Conservation (phyloP, 2,329 filamentous ascomycete species). For the Leptographium lundbergii region DNA sequence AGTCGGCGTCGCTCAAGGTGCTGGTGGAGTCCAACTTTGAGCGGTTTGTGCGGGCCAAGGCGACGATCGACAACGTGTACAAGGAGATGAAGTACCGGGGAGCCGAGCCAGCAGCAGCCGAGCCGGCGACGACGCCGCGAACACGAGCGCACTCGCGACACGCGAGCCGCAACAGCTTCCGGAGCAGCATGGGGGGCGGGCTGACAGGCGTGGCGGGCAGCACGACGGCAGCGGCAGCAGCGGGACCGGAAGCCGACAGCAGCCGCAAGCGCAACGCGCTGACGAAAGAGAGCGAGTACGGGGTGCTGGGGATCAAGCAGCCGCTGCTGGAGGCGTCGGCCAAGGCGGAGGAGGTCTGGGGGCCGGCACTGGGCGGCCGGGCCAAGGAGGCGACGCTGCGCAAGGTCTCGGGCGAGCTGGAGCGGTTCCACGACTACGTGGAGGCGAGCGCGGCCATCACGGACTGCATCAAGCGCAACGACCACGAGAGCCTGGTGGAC, state of each 20-base stretch:
- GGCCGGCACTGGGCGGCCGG: constrained; percentile 77
- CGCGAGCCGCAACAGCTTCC: constrained; percentile 53
- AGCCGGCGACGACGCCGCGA: constrained; percentile 19
- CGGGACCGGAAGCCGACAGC: constrained; percentile 21
- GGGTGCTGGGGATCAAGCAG: constrained; percentile 73
- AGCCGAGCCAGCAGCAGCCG: constrained; percentile 30
- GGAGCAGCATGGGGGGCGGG: constrained; percentile 29
- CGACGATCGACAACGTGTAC: constrained; percentile 97
- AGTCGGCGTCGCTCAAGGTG: constrained; percentile 90
- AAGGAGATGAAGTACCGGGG: constrained; percentile 84
- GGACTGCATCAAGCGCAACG: constrained; percentile 79
- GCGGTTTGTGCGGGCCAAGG: constrained; percentile 91
- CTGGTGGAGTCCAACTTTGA: constrained; percentile 98
- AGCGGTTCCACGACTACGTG: constrained; percentile 69
- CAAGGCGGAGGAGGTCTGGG: constrained; percentile 96
- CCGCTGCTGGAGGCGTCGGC: constrained; percentile 82
- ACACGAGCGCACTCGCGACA: constrained; percentile 47
- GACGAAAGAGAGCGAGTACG: constrained; percentile 84
- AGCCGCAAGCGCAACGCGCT: constrained; percentile 76
- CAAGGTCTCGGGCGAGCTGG: constrained; percentile 59
- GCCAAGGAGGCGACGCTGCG: constrained; percentile 86
- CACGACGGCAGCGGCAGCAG: neutral
- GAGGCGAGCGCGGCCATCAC: constrained; percentile 66
- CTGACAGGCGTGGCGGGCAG: no score
- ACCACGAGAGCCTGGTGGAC: constrained; percentile 79